Conservation (phyloP, 164 flowering plant genomes). For the Vitis riparia region DNA sequence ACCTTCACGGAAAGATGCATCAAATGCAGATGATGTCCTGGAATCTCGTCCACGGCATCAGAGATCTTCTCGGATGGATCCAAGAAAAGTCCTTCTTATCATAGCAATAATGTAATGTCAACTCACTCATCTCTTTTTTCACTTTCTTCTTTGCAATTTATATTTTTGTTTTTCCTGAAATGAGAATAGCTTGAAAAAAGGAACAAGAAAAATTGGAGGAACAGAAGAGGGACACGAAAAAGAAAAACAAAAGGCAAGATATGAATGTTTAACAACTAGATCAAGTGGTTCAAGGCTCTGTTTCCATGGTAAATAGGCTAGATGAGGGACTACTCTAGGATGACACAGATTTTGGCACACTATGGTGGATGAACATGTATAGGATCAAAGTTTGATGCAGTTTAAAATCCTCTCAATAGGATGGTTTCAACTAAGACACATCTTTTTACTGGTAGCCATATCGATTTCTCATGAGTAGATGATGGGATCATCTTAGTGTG, state of each 20-base stretch:
- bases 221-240: neutral
- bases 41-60: slow-evolving; percentile 78
- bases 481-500: neutral
- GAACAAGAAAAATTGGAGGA: neutral
- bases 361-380: neutral
- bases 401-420: neutral
- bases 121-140: neutral
- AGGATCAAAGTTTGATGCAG: neutral
- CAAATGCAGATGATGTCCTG: slow-evolving; percentile 53
- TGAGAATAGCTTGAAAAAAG: neutral
- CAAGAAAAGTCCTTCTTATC: slow-evolving; percentile 84
- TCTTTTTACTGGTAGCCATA: no score
- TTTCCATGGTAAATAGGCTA: no score
- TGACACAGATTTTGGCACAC: neutral
- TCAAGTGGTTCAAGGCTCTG: neutral
- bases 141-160: neutral
- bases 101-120: slow-evolving; percentile 84
- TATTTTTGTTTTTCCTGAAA: neutral
- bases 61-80: slow-evolving; percentile 89
- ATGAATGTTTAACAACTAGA: neutral
- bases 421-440: neutral
- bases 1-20: slow-evolving; percentile 78
- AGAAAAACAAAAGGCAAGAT: neutral
- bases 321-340: no score
- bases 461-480: neutral